Evolutionary conservation across 73 alveolate genomes (phyloP).

Genomic region (Tetrahymena borealis): DNA sequence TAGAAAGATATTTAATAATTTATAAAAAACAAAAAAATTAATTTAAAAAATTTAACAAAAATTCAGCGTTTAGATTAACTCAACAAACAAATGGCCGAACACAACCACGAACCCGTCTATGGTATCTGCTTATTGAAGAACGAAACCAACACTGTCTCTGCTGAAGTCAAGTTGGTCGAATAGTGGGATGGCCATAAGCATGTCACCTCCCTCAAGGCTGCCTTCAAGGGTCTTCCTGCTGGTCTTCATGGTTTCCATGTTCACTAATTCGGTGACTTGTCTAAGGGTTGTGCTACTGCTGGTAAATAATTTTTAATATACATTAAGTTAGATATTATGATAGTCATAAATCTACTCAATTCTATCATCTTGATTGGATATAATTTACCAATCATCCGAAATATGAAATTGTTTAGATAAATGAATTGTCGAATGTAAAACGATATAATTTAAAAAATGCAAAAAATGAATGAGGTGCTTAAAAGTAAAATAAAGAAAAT

Average conservation of each 20-base stretch:
- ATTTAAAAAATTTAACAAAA: background rate
- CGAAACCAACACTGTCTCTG: background rate
- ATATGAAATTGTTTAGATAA: no score
- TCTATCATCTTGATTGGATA: no score
- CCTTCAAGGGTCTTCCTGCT: constrained; percentile 55
- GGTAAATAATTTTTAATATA: no score
- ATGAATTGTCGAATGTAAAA: no score
- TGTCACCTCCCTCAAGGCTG: constrained; percentile 51
- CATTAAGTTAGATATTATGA: no score
- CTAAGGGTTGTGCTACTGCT: constrained; percentile 78
- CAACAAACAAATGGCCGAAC: background rate
- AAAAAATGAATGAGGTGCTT: no score
- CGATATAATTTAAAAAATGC: no score
- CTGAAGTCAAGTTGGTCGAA: constrained; percentile 62
- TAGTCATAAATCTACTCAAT: no score
- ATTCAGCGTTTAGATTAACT: background rate
- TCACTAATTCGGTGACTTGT: constrained; percentile 75
- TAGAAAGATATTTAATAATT: background rate
- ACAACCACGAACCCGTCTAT: background rate
- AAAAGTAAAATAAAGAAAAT: no score
- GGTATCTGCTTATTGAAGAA: background rate
- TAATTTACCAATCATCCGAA: no score
- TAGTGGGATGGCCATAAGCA: constrained; percentile 53
- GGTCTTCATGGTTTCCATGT: constrained; percentile 81
- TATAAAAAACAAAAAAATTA: background rate